Conservation (phyloP, 164 flowering plant species). For the Vitis amurensis region DNA sequence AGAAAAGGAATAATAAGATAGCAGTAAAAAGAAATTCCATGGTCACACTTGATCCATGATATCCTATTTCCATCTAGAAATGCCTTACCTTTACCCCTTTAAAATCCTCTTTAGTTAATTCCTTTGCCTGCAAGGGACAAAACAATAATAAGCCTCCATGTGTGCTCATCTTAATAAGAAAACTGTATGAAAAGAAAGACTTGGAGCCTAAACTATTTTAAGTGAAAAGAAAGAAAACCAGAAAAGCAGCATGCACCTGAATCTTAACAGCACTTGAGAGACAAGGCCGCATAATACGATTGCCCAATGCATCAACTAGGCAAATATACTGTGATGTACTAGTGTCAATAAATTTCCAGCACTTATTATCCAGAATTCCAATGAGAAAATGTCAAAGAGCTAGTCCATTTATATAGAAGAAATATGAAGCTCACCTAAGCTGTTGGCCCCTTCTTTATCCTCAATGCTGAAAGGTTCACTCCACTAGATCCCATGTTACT, state of each 20-base stretch:
- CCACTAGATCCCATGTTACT: conserved; percentile 64
- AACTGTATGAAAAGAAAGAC: background rate
- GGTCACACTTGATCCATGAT: too few species aligned
- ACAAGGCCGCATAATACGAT: conserved; percentile 95
- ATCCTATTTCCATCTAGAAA: background rate
- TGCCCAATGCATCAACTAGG: conserved; percentile 85
- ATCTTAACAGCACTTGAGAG: conserved; percentile 76
- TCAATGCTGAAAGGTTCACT: conserved; percentile 66
- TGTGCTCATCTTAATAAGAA: background rate
- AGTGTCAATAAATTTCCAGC: too few species aligned
- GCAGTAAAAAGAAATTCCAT: too few species aligned
- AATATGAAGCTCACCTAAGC: too few species aligned
- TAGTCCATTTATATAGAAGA: too few species aligned
- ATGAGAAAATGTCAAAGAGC: too few species aligned
- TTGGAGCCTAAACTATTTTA: too few species aligned
- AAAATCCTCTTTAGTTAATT: conserved; percentile 64
- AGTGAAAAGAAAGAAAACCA: background rate
- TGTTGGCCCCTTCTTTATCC: conserved; percentile 73
- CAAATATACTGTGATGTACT: conserved; percentile 59
- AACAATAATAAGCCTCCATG: background rate
- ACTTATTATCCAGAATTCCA: too few species aligned
- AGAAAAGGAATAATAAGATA: too few species aligned
- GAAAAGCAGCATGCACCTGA: conserved; percentile 52
- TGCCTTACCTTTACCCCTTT: conserved; percentile 74
- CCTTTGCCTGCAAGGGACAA: conserved; percentile 54